A percentile compares a stretch with the other conserved stretches of the same genome.
Evolutionary conservation across 257 asterid species (phyloP).

Genomic region (Thymus quinquecostatus): DNA sequence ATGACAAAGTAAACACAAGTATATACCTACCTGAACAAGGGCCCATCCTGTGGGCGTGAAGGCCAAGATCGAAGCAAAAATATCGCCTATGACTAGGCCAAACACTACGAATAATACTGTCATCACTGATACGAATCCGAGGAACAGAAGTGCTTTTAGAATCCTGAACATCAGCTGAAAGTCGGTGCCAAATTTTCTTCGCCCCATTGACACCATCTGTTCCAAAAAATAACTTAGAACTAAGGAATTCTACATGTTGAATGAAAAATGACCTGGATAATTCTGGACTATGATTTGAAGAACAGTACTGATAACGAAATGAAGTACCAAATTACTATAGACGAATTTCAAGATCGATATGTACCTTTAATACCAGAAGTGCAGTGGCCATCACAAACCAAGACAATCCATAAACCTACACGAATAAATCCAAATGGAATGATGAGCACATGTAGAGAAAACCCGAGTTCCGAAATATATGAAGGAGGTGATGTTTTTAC

Average conservation of each 20-base stretch:
- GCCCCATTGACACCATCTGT: conserved; percentile 97
- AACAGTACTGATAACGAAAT: no score
- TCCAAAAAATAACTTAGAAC: neutral
- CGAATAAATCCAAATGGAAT: conserved; percentile 29
- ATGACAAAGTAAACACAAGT: neutral
- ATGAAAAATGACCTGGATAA: no score
- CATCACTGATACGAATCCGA: conserved; percentile 91
- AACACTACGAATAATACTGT: conserved; percentile 85
- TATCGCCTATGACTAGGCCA: conserved; percentile 66
- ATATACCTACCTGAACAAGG: conserved; percentile 67
- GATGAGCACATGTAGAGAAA: conserved; percentile 27
- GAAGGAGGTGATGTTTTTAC: conserved; percentile 39
- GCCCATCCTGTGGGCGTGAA: conserved; percentile 99
- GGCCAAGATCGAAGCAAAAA: conserved; percentile 87
- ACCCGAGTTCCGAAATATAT: neutral
- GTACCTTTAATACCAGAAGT: conserved; percentile 86
- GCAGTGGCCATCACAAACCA: conserved; percentile 89
- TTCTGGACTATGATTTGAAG: no score
- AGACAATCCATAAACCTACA: conserved; percentile 91
- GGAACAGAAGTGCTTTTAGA: conserved; percentile 88
- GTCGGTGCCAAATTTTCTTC: conserved; percentile 92
- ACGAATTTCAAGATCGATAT: neutral
- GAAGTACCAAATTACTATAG: neutral
- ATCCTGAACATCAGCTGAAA: conserved; percentile 99
- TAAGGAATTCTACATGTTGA: neutral